A percentile compares a stretch with the other conserved stretches of the same genome.
Conservation (phyloP, 257 asterid genomes). For the Salvia splendens region DNA sequence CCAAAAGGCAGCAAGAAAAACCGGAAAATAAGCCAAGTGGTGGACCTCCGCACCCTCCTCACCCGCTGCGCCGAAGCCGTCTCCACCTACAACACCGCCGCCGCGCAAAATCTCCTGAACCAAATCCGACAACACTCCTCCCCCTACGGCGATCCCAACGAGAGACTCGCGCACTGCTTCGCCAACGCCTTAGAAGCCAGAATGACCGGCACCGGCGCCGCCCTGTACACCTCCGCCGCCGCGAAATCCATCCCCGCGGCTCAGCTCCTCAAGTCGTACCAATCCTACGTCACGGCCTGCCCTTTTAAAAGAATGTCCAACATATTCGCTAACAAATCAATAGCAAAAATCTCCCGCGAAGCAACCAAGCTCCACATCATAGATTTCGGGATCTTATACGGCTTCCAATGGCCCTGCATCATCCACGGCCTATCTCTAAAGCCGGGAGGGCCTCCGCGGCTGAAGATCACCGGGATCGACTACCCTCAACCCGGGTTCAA, state of each 20-base stretch:
- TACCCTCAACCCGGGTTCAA: constrained; percentile 63
- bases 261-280: constrained; percentile 47
- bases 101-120: constrained; percentile 35
- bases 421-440: constrained; percentile 56
- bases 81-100: constrained; percentile 32
- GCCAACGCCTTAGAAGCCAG: constrained; percentile 68
- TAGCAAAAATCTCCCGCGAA: constrained; percentile 31
- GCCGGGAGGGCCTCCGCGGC: constrained; percentile 64
- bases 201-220: constrained; percentile 51
- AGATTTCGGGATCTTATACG: constrained; percentile 66
- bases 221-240: constrained; percentile 41
- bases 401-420: constrained; percentile 83
- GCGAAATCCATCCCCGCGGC: constrained; percentile 36
- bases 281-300: constrained; percentile 47
- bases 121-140: constrained; percentile 49
- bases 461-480: constrained; percentile 68
- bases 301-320: constrained; percentile 68
- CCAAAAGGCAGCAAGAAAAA: constrained; percentile 51
- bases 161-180: constrained; percentile 59
- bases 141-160: constrained; percentile 51
- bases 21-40: constrained; percentile 31
- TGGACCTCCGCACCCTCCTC: constrained; percentile 46
- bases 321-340: constrained; percentile 55
- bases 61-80: constrained; percentile 60
- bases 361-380: constrained; percentile 53